Percentiles rank a stretch among this genome's conserved stretches.
Evolutionary conservation across 1,139 yeast species (phyloP).

Genomic region (Sugiyamaella xylanicola): DNA sequence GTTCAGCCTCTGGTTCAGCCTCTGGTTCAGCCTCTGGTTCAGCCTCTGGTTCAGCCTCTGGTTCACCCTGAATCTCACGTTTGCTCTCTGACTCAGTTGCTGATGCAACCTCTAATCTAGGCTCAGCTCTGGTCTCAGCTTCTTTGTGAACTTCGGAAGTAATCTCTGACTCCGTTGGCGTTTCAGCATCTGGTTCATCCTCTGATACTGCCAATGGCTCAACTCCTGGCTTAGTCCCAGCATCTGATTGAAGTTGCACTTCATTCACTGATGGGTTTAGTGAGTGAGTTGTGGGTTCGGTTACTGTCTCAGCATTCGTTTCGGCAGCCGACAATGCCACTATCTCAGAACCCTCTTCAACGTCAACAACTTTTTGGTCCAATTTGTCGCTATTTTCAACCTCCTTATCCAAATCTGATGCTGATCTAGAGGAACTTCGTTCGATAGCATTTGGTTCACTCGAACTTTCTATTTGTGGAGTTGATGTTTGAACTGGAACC

Average conservation of each 20-base stretch:
- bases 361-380: too few relatives aligned
- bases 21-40: slow-evolving; percentile 10
- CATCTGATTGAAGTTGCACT: slow-evolving; percentile 19
- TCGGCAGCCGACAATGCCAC: too few relatives aligned
- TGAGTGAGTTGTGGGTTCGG: too few relatives aligned
- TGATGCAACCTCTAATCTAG: slow-evolving; percentile 1
- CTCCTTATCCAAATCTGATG: too few relatives aligned
- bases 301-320: slow-evolving; percentile 18
- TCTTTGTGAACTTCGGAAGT: background rate
- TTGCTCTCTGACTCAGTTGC: slow-evolving; percentile 7
- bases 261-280: slow-evolving; percentile 4
- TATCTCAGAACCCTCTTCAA: too few relatives aligned
- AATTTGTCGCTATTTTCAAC: too few relatives aligned
- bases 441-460: too few relatives aligned
- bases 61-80: background rate
- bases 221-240: slow-evolving; percentile 3
- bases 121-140: background rate
- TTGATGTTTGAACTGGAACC: too few relatives aligned
- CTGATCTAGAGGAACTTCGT: too few relatives aligned
- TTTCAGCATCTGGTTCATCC: slow-evolving; percentile 1
- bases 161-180: background rate
- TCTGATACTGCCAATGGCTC: background rate
- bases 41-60: slow-evolving; percentile 17
- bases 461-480: too few relatives aligned
- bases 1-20: background rate